These are phyloP conservation scores for Mycena floridula DNA, from an alignment of 768 basidiomycete genomes.

Conservation along the genomic window DNA sequence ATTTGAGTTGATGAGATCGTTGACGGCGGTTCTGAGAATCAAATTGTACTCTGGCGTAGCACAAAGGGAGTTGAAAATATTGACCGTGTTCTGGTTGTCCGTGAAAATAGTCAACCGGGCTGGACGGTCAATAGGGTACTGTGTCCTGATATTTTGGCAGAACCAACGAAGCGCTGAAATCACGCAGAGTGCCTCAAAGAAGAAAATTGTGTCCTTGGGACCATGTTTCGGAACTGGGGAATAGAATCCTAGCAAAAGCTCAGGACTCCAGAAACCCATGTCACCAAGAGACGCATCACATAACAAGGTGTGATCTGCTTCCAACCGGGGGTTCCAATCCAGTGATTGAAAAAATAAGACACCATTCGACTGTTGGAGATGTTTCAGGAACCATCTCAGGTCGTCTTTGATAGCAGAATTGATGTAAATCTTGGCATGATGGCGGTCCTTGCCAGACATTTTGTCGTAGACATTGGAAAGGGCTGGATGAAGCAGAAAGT, in stretches of 20 bases:
- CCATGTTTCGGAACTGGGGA: slow-evolving; percentile 1
- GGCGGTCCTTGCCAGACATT: slow-evolving; percentile 13
- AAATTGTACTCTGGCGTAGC: slow-evolving; percentile 16
- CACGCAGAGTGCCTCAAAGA: slow-evolving; percentile 3
- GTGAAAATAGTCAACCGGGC: slow-evolving; percentile 7
- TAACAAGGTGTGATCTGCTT: neutral
- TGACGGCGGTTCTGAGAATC: slow-evolving; percentile 13
- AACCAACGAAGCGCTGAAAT: slow-evolving; percentile 3
- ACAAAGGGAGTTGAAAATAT: slow-evolving; percentile 11
- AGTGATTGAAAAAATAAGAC: neutral
- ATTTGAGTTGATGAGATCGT: slow-evolving; percentile 6
- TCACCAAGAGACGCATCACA: slow-evolving; percentile 1
- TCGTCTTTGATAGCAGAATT: slow-evolving; percentile 9
- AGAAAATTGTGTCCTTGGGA: slow-evolving; percentile 6
- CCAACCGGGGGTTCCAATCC: slow-evolving; percentile 2
- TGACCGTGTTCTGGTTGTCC: slow-evolving; percentile 14
- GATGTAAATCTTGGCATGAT: slow-evolving; percentile 9
- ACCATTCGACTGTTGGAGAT: slow-evolving; percentile 1
- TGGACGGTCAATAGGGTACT: neutral
- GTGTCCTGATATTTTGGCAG: neutral
- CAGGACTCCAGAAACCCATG: slow-evolving; percentile 8
- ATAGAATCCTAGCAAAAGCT: slow-evolving; percentile 2
- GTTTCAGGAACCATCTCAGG: slow-evolving; percentile 1
- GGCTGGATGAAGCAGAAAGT: slow-evolving; percentile 16
- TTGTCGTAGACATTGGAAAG: slow-evolving; percentile 16